These are phyloP conservation scores for Candida bentonensis DNA, from an alignment of 805 yeast genomes.

Conservation along the genomic window DNA sequence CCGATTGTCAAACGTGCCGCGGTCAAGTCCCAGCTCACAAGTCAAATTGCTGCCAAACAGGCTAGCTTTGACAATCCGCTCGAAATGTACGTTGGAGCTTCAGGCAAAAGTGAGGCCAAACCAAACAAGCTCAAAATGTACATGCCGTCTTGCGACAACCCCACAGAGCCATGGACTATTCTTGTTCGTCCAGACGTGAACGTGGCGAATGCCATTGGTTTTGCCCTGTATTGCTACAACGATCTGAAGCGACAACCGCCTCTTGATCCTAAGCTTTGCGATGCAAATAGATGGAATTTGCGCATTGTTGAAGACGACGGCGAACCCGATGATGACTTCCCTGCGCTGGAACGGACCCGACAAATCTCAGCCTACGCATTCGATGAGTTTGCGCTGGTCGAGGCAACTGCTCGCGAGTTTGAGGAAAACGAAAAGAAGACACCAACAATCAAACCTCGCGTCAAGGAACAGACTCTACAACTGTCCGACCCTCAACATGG, in stretches of 20 bases:
- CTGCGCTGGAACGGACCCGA: slow-evolving; percentile 62
- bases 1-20: slow-evolving; percentile 1
- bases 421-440: slow-evolving; percentile 20
- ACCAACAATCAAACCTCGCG: slow-evolving; percentile 16
- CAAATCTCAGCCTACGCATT: slow-evolving; percentile 57
- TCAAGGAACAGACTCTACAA: neutral
- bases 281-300: slow-evolving; percentile 62
- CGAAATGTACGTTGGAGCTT: slow-evolving; percentile 21
- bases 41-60: slow-evolving; percentile 18
- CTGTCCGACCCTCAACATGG: slow-evolving; percentile 1
- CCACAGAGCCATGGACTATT: slow-evolving; percentile 20
- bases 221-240: slow-evolving; percentile 25
- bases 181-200: slow-evolving; percentile 24
- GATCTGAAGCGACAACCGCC: slow-evolving; percentile 16
- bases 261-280: slow-evolving; percentile 18
- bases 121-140: slow-evolving; percentile 21
- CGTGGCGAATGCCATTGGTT: slow-evolving; percentile 46
- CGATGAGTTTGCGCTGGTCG: slow-evolving; percentile 68
- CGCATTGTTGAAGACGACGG: slow-evolving; percentile 89
- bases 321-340: slow-evolving; percentile 79
- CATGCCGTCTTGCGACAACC: slow-evolving; percentile 19
- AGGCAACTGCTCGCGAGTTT: slow-evolving; percentile 28
- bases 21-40: slow-evolving; percentile 11
- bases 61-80: slow-evolving; percentile 20
- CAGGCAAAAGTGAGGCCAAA: slow-evolving; percentile 22